Base-by-base conservation (phyloP, 176 grass and related monocot genomes). In the Carex kokanica region DNA sequence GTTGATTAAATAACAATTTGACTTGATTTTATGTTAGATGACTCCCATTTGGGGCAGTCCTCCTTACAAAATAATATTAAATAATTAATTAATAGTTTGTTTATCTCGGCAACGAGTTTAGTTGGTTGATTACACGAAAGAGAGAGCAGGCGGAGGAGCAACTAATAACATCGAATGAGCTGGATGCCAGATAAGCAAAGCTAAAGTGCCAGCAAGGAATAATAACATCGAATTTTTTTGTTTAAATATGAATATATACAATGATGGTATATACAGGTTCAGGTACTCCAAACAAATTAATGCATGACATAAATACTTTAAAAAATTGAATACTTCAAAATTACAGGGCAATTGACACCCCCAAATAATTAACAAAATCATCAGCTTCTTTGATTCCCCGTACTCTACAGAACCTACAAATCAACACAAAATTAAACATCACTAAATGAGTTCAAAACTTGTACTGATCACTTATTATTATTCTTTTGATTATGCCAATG, bases 401-500 rank as follows among this genome's bases (percentile, higher is more conserved):
- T 60, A 80, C 17, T 64, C 80, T 82, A 66, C 36, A 82, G 53
- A 82, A 2, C 29, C 41, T 64, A 67, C 61, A 67, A 82, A 82
- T 61, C 31, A 80, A 41, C 78, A 57, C 55, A 36, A 64, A 64
- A 43, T 40, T 5, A 40, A 40, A 51, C 5, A 51, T n/a, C n/a
- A n/a, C n/a, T n/a, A n/a, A n/a, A n/a, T n/a, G n/a, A 60, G 2
- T 60, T 60, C n/a, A 45, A 45, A 38, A 31, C 53, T 68, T 17
- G 81, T 47, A 1, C 11, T 75, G 20, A 54, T 43, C 6, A 40
- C 32, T 40, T 41, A 41, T 60, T 10, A 45, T 45, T 49, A 49
- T 70, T 55, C 70, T 86, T 68, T 3, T 86, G 85, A 36, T 88
- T 87, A 49, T 87, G 85, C 95, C 95, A 98, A 87, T 88, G 90